Evolutionary conservation across 2,329 filamentous ascomycete genomes (phyloP), one percentile per base, ranked within the genome.

Genomic region (Dichotomopilus funicola): DNA sequence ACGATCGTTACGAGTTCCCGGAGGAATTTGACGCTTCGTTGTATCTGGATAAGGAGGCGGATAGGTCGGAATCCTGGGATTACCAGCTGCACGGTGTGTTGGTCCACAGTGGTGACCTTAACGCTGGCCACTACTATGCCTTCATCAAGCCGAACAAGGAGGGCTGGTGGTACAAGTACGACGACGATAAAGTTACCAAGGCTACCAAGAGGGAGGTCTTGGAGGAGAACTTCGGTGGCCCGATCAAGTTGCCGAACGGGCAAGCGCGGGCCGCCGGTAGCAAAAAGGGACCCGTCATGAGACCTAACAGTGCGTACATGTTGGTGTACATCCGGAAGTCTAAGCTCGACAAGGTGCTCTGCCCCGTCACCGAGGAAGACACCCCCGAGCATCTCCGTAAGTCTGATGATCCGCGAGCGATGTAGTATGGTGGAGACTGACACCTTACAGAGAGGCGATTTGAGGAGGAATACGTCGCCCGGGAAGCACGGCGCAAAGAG

Each of bases 51-150:
- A 86, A 90, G 31, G 86, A 89, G 58, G 89, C 90, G 33, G 91
- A 96, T 69, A 88, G 78, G 68, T 94, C 90, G 1, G 91, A 97
- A 68, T 77, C 91, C 1, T 97, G 91, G 83, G 80, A 84, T 44
- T 99, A 99, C 72, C 88, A 95, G 69, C 77, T 99, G 19, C 92
- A 99, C 65, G 91, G 94, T 58, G 94, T 99, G 27, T 78, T 99
- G 45, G 94, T 99, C 6, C 94, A 99, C 72, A 96, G 90, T 63
- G 94, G 94, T 59, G 94, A 97, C 67, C 80, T 97, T 54, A 96
- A 99, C 70, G 92, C 95, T 9, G 94, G 94, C 3, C 94, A 99
- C 72, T 99, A 99, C 73, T 99, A 99, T 68, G 94, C 94, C 0
- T 99, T 95, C 72, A 75, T 99, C 64, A 96, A 96, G 69, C 94